Conservation (phyloP, 2,329 filamentous ascomycete genomes). For the Colletotrichum acutatum region DNA sequence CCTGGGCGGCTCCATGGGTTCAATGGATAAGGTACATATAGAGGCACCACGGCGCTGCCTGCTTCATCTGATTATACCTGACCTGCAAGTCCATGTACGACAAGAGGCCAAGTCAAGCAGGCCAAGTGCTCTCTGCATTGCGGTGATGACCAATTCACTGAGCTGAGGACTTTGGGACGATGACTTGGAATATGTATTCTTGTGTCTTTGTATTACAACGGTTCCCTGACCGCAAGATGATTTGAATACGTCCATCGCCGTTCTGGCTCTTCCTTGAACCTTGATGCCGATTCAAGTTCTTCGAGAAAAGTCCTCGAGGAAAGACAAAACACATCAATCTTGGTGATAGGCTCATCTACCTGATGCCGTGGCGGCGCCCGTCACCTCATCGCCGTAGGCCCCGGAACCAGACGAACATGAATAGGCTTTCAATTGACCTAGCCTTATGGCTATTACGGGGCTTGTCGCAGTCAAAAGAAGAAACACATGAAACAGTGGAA, state of each 20-base stretch:
- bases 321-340: background rate
- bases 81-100: background rate
- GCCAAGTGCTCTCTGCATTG: background rate
- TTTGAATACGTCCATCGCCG: background rate
- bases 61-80: background rate
- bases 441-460: background rate
- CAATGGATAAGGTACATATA: background rate
- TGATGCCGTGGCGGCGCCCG: background rate
- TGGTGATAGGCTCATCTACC: background rate
- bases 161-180: background rate
- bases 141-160: background rate
- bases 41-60: background rate
- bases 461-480: background rate
- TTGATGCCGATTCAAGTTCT: background rate
- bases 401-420: conserved; percentile 4
- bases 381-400: background rate
- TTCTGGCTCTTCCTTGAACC: too few species aligned
- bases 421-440: background rate
- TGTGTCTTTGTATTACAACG: background rate
- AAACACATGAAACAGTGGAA: background rate
- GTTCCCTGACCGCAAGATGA: background rate
- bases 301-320: too few species aligned
- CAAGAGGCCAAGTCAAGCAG: background rate
- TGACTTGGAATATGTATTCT: background rate
- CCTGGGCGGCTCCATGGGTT: too few species aligned